Conservation (phyloP, 129 eudicot species). For the Tanacetum coccineum region DNA sequence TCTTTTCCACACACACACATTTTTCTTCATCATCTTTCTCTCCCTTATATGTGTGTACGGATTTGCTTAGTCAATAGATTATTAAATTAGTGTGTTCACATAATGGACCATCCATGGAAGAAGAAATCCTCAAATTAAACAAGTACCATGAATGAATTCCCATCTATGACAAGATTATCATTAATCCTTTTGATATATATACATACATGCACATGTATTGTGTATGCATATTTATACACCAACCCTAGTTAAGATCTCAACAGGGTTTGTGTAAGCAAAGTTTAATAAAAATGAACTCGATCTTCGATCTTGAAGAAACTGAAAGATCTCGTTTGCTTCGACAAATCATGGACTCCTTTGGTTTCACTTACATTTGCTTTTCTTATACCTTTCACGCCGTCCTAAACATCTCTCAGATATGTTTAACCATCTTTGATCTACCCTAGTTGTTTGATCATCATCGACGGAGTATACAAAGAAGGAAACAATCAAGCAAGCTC, state of each 20-base stretch:
- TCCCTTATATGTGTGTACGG: conserved; percentile 2
- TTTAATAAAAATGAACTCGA: conserved; percentile 51
- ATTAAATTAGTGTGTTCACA: conserved; percentile 24
- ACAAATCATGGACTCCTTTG: conserved; percentile 46
- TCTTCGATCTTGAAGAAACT: conserved; percentile 53
- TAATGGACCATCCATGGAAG: conserved; percentile 13
- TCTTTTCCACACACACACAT: too few relatives aligned
- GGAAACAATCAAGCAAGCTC: conserved; percentile 41
- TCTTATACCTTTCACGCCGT: too few relatives aligned
- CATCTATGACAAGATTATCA: background rate
- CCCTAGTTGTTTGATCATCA: conserved; percentile 46
- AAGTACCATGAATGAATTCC: conserved; percentile 9
- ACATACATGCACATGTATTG: background rate
- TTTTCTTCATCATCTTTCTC: conserved; percentile 10
- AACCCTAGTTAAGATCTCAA: background rate
- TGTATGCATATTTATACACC: background rate
- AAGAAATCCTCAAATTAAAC: conserved; percentile 21
- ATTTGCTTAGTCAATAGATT: conserved; percentile 26
- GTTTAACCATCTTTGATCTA: conserved; percentile 4
- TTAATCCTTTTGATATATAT: conserved; percentile 5
- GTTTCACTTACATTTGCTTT: conserved; percentile 52
- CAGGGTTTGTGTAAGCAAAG: conserved; percentile 9
- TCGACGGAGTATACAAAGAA: conserved; percentile 60
- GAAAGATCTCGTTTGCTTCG: conserved; percentile 50
- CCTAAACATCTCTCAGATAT: background rate